These are phyloP conservation scores for Sugiyamaella valdiviana DNA, from an alignment of 805 yeast species.

Conservation along the genomic window DNA sequence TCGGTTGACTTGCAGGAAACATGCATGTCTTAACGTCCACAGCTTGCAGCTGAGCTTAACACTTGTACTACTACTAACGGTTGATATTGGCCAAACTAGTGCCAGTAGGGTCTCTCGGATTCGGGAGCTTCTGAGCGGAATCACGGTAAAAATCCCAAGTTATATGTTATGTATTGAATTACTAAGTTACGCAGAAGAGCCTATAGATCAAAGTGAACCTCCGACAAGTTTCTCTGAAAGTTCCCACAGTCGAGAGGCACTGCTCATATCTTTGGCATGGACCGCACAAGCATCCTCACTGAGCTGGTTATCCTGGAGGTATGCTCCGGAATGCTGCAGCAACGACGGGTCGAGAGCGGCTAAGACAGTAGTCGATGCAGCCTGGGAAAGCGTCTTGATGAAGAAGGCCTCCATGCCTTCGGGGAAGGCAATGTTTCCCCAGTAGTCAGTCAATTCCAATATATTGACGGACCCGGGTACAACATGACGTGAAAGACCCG, in stretches of 20 bases:
- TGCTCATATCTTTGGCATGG: constrained; percentile 4
- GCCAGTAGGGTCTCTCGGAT: too few relatives aligned
- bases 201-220: too few relatives aligned
- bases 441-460: background rate
- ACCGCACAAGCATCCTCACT: background rate
- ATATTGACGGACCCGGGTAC: background rate
- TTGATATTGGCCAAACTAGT: too few relatives aligned
- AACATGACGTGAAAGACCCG: constrained; percentile 10
- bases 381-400: constrained; percentile 2
- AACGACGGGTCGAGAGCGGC: constrained; percentile 5
- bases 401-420: background rate
- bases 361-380: constrained; percentile 1
- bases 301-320: constrained; percentile 1
- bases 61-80: too few relatives aligned
- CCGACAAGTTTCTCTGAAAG: constrained; percentile 6
- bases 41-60: too few relatives aligned
- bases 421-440: background rate
- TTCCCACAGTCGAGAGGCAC: constrained; percentile 8
- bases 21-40: too few relatives aligned
- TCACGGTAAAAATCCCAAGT: too few relatives aligned
- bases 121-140: too few relatives aligned
- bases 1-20: too few relatives aligned
- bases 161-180: too few relatives aligned
- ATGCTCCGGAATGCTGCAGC: background rate
- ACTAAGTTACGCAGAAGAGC: too few relatives aligned